Percentiles rank a stretch among this genome's conserved stretches.
Conservation (phyloP, 2,329 filamentous ascomycete genomes). For the Ophiosphaerella narmari region DNA sequence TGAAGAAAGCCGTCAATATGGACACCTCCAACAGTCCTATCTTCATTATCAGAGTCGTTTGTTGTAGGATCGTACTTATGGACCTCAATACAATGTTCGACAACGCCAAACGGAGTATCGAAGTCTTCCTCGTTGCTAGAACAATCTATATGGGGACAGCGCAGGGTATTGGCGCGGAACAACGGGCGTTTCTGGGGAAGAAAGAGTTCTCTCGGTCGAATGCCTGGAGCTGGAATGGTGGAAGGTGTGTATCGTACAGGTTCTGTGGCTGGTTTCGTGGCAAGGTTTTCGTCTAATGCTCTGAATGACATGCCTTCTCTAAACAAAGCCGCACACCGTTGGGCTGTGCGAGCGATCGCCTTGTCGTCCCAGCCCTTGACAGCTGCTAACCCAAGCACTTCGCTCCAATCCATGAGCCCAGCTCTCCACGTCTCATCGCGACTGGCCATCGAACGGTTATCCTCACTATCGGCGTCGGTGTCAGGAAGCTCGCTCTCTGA, state of each 20-base stretch:
- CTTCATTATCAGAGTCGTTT: conserved; percentile 53
- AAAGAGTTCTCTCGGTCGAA: neutral
- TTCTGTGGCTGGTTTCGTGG: conserved; percentile 24
- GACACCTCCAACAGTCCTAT: conserved; percentile 61
- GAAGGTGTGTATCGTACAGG: conserved; percentile 45
- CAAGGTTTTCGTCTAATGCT: conserved; percentile 54
- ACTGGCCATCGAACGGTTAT: conserved; percentile 10
- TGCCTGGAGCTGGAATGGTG: conserved; percentile 22
- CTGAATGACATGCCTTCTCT: conserved; percentile 70
- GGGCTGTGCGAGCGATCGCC: conserved; percentile 70
- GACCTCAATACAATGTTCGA: conserved; percentile 52
- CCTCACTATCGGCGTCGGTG: conserved; percentile 41
- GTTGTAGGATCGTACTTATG: conserved; percentile 51
- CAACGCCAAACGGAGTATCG: conserved; percentile 32
- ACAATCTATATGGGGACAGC: conserved; percentile 43
- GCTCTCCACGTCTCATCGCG: conserved; percentile 15
- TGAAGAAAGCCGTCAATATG: conserved; percentile 71
- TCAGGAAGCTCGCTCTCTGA: neutral
- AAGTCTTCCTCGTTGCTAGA: conserved; percentile 32
- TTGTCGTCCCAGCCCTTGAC: conserved; percentile 69
- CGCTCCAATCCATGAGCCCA: conserved; percentile 71
- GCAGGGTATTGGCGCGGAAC: conserved; percentile 32
- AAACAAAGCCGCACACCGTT: conserved; percentile 78
- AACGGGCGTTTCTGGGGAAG: conserved; percentile 25
- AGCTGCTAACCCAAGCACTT: conserved; percentile 78